Percentiles rank a stretch among this genome's conserved stretches.
These are phyloP conservation scores for Neostapfia colusana DNA, from an alignment of 176 grass and related monocot species.

Conservation along the genomic window DNA sequence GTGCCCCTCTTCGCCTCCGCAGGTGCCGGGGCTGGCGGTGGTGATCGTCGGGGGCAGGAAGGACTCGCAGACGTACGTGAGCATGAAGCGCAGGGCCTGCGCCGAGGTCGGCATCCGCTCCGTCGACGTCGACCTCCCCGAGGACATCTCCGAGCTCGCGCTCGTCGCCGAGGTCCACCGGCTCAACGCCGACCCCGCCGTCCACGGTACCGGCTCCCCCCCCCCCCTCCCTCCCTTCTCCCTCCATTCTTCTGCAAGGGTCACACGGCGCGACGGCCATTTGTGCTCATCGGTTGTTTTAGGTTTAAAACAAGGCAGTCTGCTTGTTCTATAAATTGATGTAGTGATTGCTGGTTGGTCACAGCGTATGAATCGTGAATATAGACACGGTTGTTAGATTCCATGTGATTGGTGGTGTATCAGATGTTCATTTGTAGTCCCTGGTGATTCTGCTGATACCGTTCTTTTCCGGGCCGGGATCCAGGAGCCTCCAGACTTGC, in stretches of 20 bases:
- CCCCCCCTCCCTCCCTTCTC: background rate
- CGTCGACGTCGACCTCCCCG: slow-evolving; percentile 75
- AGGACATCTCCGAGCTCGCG: slow-evolving; percentile 69
- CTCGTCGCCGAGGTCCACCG: slow-evolving; percentile 78
- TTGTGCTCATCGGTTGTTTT: background rate
- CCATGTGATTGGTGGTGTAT: background rate
- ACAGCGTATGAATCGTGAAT: background rate
- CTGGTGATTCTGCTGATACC: background rate
- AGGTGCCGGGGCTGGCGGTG: slow-evolving; percentile 94
- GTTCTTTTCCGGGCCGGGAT: background rate
- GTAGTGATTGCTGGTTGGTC: background rate
- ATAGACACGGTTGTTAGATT: background rate
- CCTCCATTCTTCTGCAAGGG: background rate
- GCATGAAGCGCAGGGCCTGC: slow-evolving; percentile 93
- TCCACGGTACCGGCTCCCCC: slow-evolving; percentile 79
- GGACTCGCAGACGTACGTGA: slow-evolving; percentile 90
- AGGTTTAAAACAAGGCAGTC: background rate
- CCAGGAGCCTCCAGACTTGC: background rate
- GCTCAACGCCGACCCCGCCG: slow-evolving; percentile 72
- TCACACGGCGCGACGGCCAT: background rate
- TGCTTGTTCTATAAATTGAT: background rate
- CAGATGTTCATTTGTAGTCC: background rate
- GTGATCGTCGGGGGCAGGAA: slow-evolving; percentile 91
- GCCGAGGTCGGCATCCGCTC: slow-evolving; percentile 84
- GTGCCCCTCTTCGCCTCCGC: background rate